A percentile compares a stretch with the other conserved stretches of the same genome.
phyloP scores from a whole-genome alignment of 1,284 basidiomycete genomes.

The Ustilago nuda region DNA sequence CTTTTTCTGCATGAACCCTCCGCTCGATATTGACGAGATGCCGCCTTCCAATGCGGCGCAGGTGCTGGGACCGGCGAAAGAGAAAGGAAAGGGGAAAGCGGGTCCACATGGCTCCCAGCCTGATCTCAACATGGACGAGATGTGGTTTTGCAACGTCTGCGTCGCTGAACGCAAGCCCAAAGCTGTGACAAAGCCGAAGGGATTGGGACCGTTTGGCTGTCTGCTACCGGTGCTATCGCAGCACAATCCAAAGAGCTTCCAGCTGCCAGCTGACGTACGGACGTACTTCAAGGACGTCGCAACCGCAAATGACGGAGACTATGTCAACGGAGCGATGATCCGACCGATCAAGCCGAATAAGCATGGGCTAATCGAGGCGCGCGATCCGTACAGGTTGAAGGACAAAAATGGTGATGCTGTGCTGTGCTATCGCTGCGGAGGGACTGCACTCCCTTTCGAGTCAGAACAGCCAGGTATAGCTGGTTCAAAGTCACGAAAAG shows the following conservation, averaged over 20 bases:
- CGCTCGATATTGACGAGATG: conserved; percentile 85
- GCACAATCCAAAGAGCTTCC: conserved; percentile 82
- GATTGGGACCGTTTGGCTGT: conserved; percentile 70
- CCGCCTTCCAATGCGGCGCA: conserved; percentile 69
- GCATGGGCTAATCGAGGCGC: conserved; percentile 87
- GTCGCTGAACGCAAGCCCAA: conserved; percentile 62
- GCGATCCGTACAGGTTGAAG: conserved; percentile 86
- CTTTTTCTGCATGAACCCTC: conserved; percentile 94
- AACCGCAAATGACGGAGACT: conserved; percentile 66
- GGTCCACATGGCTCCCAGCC: conserved; percentile 15
- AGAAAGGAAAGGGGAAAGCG: conserved; percentile 41
- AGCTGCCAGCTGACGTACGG: conserved; percentile 88
- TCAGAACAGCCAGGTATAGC: conserved; percentile 24
- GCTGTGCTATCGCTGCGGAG: conserved; percentile 88
- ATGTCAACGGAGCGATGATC: conserved; percentile 77
- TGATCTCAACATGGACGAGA: conserved; percentile 74
- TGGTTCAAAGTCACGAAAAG: not conserved
- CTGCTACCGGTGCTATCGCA: conserved; percentile 78
- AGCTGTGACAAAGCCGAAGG: conserved; percentile 42
- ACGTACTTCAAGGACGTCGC: conserved; percentile 81
- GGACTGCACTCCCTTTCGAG: conserved; percentile 75
- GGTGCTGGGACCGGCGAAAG: conserved; percentile 39
- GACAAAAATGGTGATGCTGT: conserved; percentile 85
- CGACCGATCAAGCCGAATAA: conserved; percentile 73
- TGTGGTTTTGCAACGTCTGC: conserved; percentile 92